Percentiles rank a stretch among this genome's conserved stretches.
phyloP scores from a whole-genome alignment of 2,329 filamentous ascomycete genomes.

The Nothophoma quercina region DNA sequence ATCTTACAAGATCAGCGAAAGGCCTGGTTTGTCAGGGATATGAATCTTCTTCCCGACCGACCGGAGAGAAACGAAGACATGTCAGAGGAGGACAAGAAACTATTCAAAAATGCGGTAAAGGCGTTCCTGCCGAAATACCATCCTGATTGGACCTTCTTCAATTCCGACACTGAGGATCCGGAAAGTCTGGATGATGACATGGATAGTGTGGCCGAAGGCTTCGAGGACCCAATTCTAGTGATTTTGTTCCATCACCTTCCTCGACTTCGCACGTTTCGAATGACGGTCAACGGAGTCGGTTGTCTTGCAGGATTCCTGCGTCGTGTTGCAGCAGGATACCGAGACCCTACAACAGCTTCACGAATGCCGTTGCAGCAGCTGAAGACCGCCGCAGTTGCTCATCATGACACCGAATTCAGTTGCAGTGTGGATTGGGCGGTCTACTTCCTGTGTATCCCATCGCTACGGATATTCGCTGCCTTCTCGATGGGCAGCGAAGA shows the following conservation, averaged over 20 bases:
- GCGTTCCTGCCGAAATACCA: constrained; percentile 10
- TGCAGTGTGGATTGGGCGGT: constrained; percentile 16
- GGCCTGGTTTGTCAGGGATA: constrained; percentile 27
- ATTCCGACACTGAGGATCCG: neutral
- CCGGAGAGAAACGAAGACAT: constrained; percentile 2
- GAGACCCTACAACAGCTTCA: constrained; percentile 2
- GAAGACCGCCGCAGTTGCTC: constrained; percentile 17
- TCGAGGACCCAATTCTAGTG: constrained; percentile 12
- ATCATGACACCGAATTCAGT: constrained; percentile 13
- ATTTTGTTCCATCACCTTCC: constrained; percentile 25
- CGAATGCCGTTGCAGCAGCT: constrained; percentile 24
- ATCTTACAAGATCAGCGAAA: constrained; percentile 18
- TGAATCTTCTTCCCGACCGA: constrained; percentile 18
- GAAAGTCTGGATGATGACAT: neutral
- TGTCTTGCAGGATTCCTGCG: constrained; percentile 7
- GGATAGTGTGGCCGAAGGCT: neutral
- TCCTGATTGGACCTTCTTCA: constrained; percentile 1
- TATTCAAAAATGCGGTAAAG: constrained; percentile 10
- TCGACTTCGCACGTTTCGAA: constrained; percentile 16
- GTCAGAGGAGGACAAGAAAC: constrained; percentile 7
- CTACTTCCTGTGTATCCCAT: constrained; percentile 22
- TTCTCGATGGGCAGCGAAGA: constrained; percentile 19
- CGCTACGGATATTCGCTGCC: constrained; percentile 19
- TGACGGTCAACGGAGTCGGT: constrained; percentile 10
- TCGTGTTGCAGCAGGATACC: constrained; percentile 15